phyloP scores from a whole-genome alignment of 805 yeast species.

The Millerozyma acaciae region DNA sequence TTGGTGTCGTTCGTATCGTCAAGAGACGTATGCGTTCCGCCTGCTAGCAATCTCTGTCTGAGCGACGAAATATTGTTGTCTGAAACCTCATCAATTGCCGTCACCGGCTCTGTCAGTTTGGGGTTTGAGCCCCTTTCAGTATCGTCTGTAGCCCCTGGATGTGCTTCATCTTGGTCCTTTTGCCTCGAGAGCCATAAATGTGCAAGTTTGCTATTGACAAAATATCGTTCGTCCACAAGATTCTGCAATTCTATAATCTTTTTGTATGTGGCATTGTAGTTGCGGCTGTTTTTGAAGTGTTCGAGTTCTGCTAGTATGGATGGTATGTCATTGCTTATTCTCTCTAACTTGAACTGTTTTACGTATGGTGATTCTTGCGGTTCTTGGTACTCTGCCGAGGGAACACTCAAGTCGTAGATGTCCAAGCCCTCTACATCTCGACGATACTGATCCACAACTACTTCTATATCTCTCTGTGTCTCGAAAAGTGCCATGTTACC shows the following conservation, averaged over 20 bases:
- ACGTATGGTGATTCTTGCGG: slow-evolving; percentile 18
- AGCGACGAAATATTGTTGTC: slow-evolving; percentile 20
- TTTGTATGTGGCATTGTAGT: slow-evolving; percentile 7
- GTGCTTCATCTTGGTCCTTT: neutral
- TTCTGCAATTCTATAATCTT: slow-evolving; percentile 15
- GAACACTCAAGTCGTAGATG: slow-evolving; percentile 10
- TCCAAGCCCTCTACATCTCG: slow-evolving; percentile 12
- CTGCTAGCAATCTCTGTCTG: slow-evolving; percentile 22
- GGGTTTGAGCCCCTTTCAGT: neutral
- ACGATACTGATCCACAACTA: slow-evolving; percentile 17
- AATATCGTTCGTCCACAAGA: slow-evolving; percentile 19
- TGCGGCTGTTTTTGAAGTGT: slow-evolving; percentile 11
- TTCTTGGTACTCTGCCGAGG: neutral
- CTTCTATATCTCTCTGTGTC: no score
- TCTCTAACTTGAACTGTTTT: slow-evolving; percentile 16
- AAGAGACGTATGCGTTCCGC: slow-evolving; percentile 14
- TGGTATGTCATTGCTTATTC: slow-evolving; percentile 14
- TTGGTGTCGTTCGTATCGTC: slow-evolving; percentile 4
- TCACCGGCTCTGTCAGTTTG: neutral
- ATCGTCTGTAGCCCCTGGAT: neutral
- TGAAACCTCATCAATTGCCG: no score
- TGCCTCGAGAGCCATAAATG: slow-evolving; percentile 1
- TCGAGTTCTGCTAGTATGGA: slow-evolving; percentile 5
- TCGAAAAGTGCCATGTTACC: no score
- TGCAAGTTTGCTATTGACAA: slow-evolving; percentile 15